Evolutionary conservation across 768 basidiomycete species (phyloP).

Genomic region (Clitopilus passeckerianus): DNA sequence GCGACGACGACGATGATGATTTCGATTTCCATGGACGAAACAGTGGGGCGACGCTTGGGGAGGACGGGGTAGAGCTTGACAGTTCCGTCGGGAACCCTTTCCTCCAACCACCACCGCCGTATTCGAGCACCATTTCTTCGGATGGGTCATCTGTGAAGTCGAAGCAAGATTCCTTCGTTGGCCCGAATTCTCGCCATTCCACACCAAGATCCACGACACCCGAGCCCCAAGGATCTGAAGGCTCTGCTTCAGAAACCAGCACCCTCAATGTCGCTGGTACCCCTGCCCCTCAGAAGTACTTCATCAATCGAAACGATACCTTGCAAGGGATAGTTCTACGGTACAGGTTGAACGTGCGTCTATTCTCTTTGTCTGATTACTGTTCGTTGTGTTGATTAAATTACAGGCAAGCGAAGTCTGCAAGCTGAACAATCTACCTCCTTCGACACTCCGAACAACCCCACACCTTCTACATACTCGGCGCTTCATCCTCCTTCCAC

Average conservation of each 20-base stretch:
- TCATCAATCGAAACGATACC: conserved; percentile 53
- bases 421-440: conserved; percentile 60
- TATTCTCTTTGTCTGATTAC: background rate
- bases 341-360: conserved; percentile 56
- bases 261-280: background rate
- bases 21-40: background rate
- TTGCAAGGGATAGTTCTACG: conserved; percentile 60
- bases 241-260: background rate
- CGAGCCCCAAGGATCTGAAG: conserved; percentile 2
- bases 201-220: background rate
- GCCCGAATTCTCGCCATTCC: background rate
- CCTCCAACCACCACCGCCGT: conserved; percentile 5
- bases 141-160: background rate
- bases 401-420: conserved; percentile 55
- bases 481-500: conserved; percentile 48
- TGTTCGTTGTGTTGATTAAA: background rate
- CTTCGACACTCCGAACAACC: conserved; percentile 60
- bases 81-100: background rate
- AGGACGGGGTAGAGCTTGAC: background rate
- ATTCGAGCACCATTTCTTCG: conserved; percentile 2
- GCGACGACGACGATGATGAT: conserved; percentile 50
- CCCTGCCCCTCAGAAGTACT: conserved; percentile 35
- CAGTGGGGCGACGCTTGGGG: background rate
- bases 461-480: conserved; percentile 76
- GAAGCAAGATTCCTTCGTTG: background rate